These are phyloP conservation scores for Haematococcus sp. DNA, from an alignment of 139 green algal species.

Conservation along the genomic window DNA sequence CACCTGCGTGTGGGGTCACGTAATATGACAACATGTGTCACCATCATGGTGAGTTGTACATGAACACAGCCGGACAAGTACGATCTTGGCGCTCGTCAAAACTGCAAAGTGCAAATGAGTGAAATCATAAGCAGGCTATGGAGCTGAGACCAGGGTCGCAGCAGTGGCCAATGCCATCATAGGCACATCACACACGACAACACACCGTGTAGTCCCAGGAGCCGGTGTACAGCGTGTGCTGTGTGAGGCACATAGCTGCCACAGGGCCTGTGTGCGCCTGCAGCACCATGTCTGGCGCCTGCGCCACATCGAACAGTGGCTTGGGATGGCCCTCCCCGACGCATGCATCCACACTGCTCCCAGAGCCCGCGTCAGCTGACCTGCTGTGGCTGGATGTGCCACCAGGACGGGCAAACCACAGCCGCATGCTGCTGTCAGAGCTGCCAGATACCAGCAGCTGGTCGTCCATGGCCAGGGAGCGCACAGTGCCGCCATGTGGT, in stretches of 20 bases:
- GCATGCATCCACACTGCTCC: too few species aligned
- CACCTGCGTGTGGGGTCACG: too few species aligned
- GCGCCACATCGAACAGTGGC: background rate
- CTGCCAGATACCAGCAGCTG: background rate
- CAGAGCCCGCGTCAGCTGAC: too few species aligned
- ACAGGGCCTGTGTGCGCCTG: background rate
- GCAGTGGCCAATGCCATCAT: too few species aligned
- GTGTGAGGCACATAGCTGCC: background rate
- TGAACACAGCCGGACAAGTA: too few species aligned
- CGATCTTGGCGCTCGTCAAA: too few species aligned
- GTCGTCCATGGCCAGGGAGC: constrained; percentile 2
- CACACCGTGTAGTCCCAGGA: constrained; percentile 9
- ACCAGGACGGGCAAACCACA: background rate
- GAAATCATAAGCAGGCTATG: too few species aligned
- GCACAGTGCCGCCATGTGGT: background rate
- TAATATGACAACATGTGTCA: too few species aligned
- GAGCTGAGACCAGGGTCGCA: too few species aligned
- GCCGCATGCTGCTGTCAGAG: background rate
- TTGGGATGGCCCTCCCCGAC: too few species aligned
- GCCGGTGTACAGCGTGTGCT: background rate
- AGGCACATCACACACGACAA: background rate
- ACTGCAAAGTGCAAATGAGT: too few species aligned
- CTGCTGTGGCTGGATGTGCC: background rate
- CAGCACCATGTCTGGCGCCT: background rate
- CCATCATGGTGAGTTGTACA: too few species aligned